Conservation (phyloP, 768 basidiomycete genomes). For the Ephemerocybe angulata region DNA sequence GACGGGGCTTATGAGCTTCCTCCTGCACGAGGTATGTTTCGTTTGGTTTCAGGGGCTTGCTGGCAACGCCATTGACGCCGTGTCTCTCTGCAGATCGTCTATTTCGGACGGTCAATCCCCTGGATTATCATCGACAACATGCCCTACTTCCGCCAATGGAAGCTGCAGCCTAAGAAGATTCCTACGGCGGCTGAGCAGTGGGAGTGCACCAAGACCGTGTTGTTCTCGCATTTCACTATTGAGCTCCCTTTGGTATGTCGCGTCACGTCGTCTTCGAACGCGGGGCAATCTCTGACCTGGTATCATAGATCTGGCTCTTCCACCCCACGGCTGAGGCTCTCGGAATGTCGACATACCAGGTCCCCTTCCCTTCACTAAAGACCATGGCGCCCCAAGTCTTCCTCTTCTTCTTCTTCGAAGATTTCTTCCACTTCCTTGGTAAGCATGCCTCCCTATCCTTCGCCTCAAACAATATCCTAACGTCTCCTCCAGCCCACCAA, state of each 20-base stretch:
- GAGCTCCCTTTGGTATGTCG: constrained; percentile 82
- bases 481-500: constrained; percentile 62
- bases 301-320: constrained; percentile 77
- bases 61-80: not conserved
- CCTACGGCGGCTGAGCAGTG: constrained; percentile 83
- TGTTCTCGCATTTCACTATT: constrained; percentile 93
- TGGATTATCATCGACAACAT: constrained; percentile 96
- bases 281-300: not conserved
- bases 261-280: not conserved
- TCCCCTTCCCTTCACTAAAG: constrained; percentile 78
- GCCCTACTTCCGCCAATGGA: constrained; percentile 92
- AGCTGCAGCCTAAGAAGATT: constrained; percentile 83
- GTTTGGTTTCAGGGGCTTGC: not conserved
- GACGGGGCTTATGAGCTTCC: constrained; percentile 88
- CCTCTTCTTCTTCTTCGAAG: constrained; percentile 94
- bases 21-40: constrained; percentile 83
- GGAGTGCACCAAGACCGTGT: constrained; percentile 92
- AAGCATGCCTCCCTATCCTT: constrained; percentile 17
- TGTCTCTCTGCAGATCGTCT: constrained; percentile 63
- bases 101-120: constrained; percentile 92
- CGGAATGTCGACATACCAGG: constrained; percentile 90
- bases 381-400: constrained; percentile 74
- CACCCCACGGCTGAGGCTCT: constrained; percentile 84
- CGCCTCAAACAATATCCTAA: not conserved
- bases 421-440: constrained; percentile 91